Conservation (phyloP, 2,329 filamentous ascomycete species). For the Hymenoscyphus fructigenus region DNA sequence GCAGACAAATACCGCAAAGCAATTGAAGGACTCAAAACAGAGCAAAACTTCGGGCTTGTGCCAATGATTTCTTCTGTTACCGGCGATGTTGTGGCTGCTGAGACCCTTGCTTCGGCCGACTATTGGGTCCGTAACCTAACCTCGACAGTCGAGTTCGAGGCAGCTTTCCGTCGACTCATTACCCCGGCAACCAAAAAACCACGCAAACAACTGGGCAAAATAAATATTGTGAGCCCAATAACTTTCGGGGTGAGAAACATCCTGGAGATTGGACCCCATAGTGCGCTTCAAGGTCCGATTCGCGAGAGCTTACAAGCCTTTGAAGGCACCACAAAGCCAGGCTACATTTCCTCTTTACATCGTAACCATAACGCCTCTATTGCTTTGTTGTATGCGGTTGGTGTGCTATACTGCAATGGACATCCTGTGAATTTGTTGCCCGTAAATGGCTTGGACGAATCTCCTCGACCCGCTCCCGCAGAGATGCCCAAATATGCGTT, state of each 20-base stretch:
- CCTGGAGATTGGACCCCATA: slow-evolving; percentile 21
- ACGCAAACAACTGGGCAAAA: neutral
- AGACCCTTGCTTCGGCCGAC: slow-evolving; percentile 27
- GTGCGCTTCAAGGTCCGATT: slow-evolving; percentile 14
- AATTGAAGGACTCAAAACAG: too few species aligned
- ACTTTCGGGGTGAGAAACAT: too few species aligned
- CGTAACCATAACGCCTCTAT: neutral
- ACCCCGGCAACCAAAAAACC: neutral
- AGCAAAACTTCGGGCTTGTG: neutral
- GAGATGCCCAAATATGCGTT: slow-evolving; percentile 13
- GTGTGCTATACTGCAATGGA: neutral
- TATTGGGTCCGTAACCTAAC: slow-evolving; percentile 49
- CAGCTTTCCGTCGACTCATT: neutral
- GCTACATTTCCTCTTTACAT: neutral
- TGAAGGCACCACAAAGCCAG: neutral
- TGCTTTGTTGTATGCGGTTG: neutral
- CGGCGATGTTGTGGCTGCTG: slow-evolving; percentile 22
- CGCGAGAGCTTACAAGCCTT: neutral
- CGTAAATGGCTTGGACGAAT: neutral
- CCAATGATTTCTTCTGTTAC: slow-evolving; percentile 45
- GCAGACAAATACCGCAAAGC: slow-evolving; percentile 24
- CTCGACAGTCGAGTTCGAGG: slow-evolving; percentile 42
- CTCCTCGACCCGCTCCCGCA: neutral
- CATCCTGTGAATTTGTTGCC: neutral
- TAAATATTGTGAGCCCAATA: too few species aligned